phyloP scores from a whole-genome alignment of 1,284 basidiomycete species.

The Xanthoconium separans region DNA sequence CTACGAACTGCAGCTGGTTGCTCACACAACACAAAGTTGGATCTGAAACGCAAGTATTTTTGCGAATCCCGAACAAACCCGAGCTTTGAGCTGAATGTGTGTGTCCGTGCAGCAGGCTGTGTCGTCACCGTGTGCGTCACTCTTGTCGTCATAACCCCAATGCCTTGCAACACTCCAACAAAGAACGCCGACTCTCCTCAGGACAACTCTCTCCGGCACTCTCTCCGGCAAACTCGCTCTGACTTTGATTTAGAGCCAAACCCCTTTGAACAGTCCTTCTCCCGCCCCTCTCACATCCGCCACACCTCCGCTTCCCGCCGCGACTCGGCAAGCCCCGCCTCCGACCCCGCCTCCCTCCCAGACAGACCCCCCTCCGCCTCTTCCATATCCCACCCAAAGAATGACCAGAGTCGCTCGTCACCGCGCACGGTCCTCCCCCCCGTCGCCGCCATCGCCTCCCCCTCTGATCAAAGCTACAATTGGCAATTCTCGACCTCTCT shows the following conservation, averaged over 20 bases:
- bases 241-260: slow-evolving; percentile 90
- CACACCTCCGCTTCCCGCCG: slow-evolving; percentile 39
- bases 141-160: slow-evolving; percentile 23
- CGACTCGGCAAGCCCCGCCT: slow-evolving; percentile 40
- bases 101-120: slow-evolving; percentile 20
- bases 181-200: slow-evolving; percentile 28
- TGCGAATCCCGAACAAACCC: slow-evolving; percentile 24
- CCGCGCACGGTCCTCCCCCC: slow-evolving; percentile 78
- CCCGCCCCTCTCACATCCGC: slow-evolving; percentile 53
- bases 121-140: slow-evolving; percentile 23
- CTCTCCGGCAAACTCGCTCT: slow-evolving; percentile 47
- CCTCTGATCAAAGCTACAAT: slow-evolving; percentile 72
- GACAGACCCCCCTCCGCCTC: slow-evolving; percentile 39
- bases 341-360: slow-evolving; percentile 37
- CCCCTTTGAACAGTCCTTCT: slow-evolving; percentile 94
- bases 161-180: slow-evolving; percentile 30
- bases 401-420: slow-evolving; percentile 32
- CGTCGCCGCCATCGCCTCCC: slow-evolving; percentile 81
- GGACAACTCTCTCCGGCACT: slow-evolving; percentile 21
- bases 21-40: neutral
- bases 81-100: slow-evolving; percentile 24
- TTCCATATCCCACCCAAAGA: slow-evolving; percentile 35
- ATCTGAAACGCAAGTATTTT: slow-evolving; percentile 26
- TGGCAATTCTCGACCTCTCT: slow-evolving; percentile 70
- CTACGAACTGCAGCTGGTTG: too few species aligned